Base-by-base conservation (phyloP, 2,329 filamentous ascomycete species). In the Fusarium decemcellulare region DNA sequence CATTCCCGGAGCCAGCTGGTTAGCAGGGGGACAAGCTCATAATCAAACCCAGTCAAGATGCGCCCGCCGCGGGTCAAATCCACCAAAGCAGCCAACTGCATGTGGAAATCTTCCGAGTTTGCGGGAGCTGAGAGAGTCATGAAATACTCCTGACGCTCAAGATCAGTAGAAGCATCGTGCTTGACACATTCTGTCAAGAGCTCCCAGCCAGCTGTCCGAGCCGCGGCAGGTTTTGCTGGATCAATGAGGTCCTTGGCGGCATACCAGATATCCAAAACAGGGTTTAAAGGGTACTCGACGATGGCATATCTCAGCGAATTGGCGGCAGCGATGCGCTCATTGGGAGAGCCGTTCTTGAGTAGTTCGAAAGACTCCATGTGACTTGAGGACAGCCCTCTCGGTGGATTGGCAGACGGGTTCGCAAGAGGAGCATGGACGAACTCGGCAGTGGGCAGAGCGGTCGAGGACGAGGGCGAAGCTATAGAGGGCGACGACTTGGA, bases 121-220 rank as follows among this genome's bases (percentile, higher is more conserved):
- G 85, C 85, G 10, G 84, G 80, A 8, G 84, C 83, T 12, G 88
- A 86, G 36, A 93, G 81, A 0, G 89, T 88, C 68, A 87, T 83
- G 72, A 92, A 93, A 72, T 89, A 91, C 67, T 90, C 88, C 67
- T 86, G 85, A 50, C 91, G 86, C 77, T 92, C 90, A 32, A 91
- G 83, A 68, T 90, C 88, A n/a, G 89, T 90, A 7, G 89, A 88
- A 7, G 86, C 84, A 6, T 84, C 79, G 74, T 91, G 87, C 72
- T 89, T 88, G 60, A 88, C 89, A 72, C 90, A 92, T 73, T 90
- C 89, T 29, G 86, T 87, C 44, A 93, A 79, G 11, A 93, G 84
- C 69, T 88, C 87, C 86, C 90, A 92, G 16, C 89, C 91, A n/a
- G 87, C 86, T 51, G 81, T 79, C 29, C 91, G 86, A 68, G 86